These are phyloP conservation scores for Aspergillus kassunensis DNA, from an alignment of 495 filamentous ascomycete genomes.

Conservation along the genomic window DNA sequence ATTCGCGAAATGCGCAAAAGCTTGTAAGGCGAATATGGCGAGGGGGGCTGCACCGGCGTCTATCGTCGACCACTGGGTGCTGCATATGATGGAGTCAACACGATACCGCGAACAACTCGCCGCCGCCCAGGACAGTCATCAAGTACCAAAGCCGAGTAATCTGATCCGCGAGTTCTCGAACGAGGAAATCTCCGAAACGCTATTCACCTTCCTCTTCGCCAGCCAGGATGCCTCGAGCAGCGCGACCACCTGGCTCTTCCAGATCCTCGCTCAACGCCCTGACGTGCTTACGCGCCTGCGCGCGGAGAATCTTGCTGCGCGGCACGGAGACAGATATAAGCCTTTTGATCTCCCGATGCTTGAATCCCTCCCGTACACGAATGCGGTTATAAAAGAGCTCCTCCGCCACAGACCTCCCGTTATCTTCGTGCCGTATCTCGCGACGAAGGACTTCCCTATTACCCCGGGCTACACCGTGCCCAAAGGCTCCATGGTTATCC, in stretches of 20 bases:
- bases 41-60: slow-evolving; percentile 75
- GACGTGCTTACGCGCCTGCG: slow-evolving; percentile 79
- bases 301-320: slow-evolving; percentile 72
- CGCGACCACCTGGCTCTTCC: slow-evolving; percentile 88
- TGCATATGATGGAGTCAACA: slow-evolving; percentile 75
- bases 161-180: slow-evolving; percentile 81
- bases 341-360: slow-evolving; percentile 71
- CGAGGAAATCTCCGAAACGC: slow-evolving; percentile 82
- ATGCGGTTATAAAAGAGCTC: slow-evolving; percentile 84
- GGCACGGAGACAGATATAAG: slow-evolving; percentile 66
- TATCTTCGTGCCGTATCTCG: slow-evolving; percentile 91
- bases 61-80: slow-evolving; percentile 87
- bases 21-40: slow-evolving; percentile 81
- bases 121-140: slow-evolving; percentile 52
- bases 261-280: slow-evolving; percentile 82
- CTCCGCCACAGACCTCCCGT: slow-evolving; percentile 90
- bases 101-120: slow-evolving; percentile 61
- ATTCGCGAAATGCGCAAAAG: slow-evolving; percentile 81
- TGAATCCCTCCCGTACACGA: slow-evolving; percentile 84
- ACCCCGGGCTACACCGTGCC: slow-evolving; percentile 77
- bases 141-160: slow-evolving; percentile 67
- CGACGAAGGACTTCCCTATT: slow-evolving; percentile 85
- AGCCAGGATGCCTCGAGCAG: slow-evolving; percentile 92
- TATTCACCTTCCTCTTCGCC: slow-evolving; percentile 96
- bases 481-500: slow-evolving; percentile 88